These are phyloP conservation scores for Symbiodinium natans DNA, from an alignment of 73 alveolate species.

Conservation along the genomic window DNA sequence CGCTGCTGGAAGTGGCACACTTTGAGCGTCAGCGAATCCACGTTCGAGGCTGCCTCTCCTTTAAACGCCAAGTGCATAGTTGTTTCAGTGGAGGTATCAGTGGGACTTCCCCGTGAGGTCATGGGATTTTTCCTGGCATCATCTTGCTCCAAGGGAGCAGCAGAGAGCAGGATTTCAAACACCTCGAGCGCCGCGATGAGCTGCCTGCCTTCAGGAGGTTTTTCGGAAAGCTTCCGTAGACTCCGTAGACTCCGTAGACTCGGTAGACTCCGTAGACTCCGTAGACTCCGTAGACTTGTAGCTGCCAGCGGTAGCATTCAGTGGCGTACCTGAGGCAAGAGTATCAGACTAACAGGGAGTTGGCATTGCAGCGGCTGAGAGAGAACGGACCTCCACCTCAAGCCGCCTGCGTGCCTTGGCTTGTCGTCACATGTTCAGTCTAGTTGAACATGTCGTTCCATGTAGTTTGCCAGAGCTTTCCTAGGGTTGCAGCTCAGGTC, in stretches of 20 bases:
- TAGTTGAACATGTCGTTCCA: not conserved
- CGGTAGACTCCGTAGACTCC: not conserved
- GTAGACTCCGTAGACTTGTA: not conserved
- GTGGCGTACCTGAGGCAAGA: slow-evolving; percentile 12
- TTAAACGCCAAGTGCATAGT: not conserved
- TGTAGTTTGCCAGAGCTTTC: not conserved
- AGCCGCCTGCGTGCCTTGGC: slow-evolving; percentile 64
- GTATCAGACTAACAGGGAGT: slow-evolving; percentile 50
- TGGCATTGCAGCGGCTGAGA: slow-evolving; percentile 58
- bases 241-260: too few species aligned
- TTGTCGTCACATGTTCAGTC: too few species aligned
- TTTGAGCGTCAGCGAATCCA: slow-evolving; percentile 96
- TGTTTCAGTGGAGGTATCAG: not conserved
- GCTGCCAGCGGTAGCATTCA: too few species aligned
- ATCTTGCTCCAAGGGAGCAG: slow-evolving; percentile 81
- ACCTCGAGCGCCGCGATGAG: slow-evolving; percentile 59
- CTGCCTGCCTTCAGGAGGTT: not conserved
- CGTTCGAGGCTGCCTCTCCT: slow-evolving; percentile 94
- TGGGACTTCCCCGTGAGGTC: not conserved
- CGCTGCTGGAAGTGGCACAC: slow-evolving; percentile 96
- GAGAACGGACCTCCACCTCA: slow-evolving; percentile 72
- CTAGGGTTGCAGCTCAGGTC: not conserved
- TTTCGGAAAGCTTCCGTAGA: not conserved
- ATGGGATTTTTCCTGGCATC: slow-evolving; percentile 96
- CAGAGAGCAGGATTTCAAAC: not conserved